phyloP scores from a whole-genome alignment of 106 monocot species.

The Allium fistulosum region DNA sequence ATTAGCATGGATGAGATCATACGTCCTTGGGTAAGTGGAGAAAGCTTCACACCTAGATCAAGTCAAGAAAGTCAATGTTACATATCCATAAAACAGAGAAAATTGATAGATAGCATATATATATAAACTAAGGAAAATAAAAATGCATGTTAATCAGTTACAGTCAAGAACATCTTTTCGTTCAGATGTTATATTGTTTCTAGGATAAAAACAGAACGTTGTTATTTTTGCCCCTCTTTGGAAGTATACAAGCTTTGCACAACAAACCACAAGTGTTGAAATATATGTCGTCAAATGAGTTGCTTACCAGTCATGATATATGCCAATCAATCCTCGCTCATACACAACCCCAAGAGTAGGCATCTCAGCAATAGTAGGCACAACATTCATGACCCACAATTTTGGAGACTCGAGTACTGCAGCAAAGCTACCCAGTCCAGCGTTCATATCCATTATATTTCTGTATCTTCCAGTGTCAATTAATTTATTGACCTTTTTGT shows the following conservation, averaged over 20 bases:
- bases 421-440: conserved; percentile 21
- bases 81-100: too few species aligned
- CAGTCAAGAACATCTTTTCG: too few species aligned
- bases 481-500: conserved; percentile 25
- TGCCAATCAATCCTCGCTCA: conserved; percentile 27
- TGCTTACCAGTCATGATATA: conserved; percentile 28
- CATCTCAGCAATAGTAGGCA: conserved; percentile 23
- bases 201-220: too few species aligned
- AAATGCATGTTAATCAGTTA: too few species aligned
- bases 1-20: conserved; percentile 60
- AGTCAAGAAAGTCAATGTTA: neutral
- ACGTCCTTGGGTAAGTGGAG: conserved; percentile 63
- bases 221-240: too few species aligned
- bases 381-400: conserved; percentile 27
- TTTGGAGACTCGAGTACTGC: conserved; percentile 22
- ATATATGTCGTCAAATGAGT: too few species aligned
- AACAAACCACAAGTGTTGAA: too few species aligned
- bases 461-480: conserved; percentile 18
- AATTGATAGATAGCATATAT: too few species aligned
- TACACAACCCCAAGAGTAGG: conserved; percentile 19
- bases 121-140: too few species aligned
- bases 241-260: too few species aligned
- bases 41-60: conserved; percentile 58
- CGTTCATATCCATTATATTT: conserved; percentile 30
- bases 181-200: too few species aligned